phyloP scores from a whole-genome alignment of 805 yeast species.

The Suhomyces sp. region DNA sequence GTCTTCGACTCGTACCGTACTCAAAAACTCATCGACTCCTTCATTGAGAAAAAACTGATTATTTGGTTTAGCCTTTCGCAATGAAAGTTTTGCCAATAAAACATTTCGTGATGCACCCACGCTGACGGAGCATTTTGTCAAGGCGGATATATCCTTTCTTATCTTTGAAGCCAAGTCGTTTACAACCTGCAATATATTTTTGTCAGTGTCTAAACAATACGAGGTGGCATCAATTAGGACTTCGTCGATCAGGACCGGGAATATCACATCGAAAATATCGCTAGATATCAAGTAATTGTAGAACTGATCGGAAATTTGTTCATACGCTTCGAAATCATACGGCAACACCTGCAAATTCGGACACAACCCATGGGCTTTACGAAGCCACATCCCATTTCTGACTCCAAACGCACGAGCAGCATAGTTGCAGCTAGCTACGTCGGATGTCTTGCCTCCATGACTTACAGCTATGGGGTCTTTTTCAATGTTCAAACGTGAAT shows the following conservation, averaged over 20 bases:
- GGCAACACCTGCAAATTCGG: slow-evolving; percentile 63
- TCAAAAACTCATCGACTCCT: slow-evolving; percentile 30
- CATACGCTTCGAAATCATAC: slow-evolving; percentile 75
- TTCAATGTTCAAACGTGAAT: slow-evolving; percentile 51
- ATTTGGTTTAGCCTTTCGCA: slow-evolving; percentile 76
- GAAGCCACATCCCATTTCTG: slow-evolving; percentile 87
- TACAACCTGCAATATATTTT: slow-evolving; percentile 9
- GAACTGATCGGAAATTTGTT: slow-evolving; percentile 57
- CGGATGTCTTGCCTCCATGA: slow-evolving; percentile 62
- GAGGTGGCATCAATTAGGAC: slow-evolving; percentile 68
- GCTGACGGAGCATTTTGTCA: slow-evolving; percentile 68
- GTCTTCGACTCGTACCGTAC: slow-evolving; percentile 31
- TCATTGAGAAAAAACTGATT: slow-evolving; percentile 48
- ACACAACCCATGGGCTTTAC: slow-evolving; percentile 60
- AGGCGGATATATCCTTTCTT: slow-evolving; percentile 36
- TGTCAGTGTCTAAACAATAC: slow-evolving; percentile 13
- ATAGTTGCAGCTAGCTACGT: slow-evolving; percentile 90
- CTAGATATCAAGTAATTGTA: slow-evolving; percentile 55
- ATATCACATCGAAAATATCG: slow-evolving; percentile 46
- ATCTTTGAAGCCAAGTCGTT: slow-evolving; percentile 30
- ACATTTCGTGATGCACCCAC: slow-evolving; percentile 77
- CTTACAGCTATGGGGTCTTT: slow-evolving; percentile 60
- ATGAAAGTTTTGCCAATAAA: slow-evolving; percentile 71
- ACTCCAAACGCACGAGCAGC: slow-evolving; percentile 78
- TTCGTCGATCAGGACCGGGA: slow-evolving; percentile 91